Evolutionary conservation across 2,329 filamentous ascomycete genomes (phyloP).

Genomic region (Fonsecaea nubica): DNA sequence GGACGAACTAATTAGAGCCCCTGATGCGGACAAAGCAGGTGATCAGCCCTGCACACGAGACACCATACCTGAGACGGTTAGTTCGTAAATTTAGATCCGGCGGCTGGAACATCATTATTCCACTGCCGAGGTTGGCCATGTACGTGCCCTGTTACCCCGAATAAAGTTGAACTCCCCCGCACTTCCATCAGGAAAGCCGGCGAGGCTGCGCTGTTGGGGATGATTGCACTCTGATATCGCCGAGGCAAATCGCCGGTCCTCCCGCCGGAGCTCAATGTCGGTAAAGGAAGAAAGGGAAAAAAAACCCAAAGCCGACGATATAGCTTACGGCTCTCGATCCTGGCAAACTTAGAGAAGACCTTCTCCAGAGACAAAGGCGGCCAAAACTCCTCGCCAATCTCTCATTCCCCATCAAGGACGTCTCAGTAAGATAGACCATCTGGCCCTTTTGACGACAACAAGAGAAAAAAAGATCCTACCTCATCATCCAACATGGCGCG

Average conservation of each 20-base stretch:
- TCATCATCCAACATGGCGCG: constrained; percentile 18
- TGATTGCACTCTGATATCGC: constrained; percentile 1
- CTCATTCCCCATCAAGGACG: too few species aligned
- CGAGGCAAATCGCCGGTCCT: neutral
- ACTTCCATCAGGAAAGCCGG: neutral
- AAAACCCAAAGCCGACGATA: neutral
- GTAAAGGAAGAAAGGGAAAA: neutral
- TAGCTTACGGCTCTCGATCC: neutral
- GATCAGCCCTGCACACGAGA: neutral
- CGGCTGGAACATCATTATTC: constrained; percentile 3
- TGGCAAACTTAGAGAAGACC: too few species aligned
- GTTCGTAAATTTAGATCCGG: neutral
- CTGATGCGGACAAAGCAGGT: neutral
- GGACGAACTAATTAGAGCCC: neutral
- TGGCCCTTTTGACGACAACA: too few species aligned
- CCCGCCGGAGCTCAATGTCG: constrained; percentile 7
- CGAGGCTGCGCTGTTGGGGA: constrained; percentile 2
- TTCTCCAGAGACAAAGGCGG: neutral
- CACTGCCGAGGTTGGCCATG: neutral
- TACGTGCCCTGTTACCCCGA: neutral
- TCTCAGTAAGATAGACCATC: too few species aligned
- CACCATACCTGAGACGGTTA: neutral
- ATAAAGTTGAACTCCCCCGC: constrained; percentile 3
- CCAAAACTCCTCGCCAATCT: neutral
- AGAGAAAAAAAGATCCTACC: too few species aligned